Evolutionary conservation across 2,329 filamentous ascomycete genomes (phyloP), one percentile per base, ranked within the genome.

Genomic region (Diplodia sapinea): DNA sequence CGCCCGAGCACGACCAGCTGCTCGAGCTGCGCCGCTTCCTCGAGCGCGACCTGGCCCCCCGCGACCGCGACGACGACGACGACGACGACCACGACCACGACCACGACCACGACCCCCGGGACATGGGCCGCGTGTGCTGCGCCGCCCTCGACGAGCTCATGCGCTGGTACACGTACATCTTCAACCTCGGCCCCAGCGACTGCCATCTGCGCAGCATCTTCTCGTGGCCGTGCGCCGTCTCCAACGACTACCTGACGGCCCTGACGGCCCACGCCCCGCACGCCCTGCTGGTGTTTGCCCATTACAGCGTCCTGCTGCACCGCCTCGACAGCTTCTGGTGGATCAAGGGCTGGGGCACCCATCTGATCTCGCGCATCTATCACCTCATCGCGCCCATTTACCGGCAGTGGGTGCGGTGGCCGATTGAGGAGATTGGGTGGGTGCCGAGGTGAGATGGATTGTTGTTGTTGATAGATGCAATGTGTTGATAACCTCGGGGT

Each of bases 281-380:
- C 17, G 47, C 66, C 31, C 29, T 67, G 12, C 17, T 67, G 56
- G 47, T 67, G 26, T 63, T 67, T 9, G 50, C 66, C 1, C 40
- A 63, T 38, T 67, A 57, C 26, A 55, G 49, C 56, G 38, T 67
- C 36, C 33, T 67, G 23, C 33, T 67, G 15, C 56, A 67, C n/a
- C 49, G 52, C 23, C 56, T 67, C 49, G 66, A 67, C 49, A 31
- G 43, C 50, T 50, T 63, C 49, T 67, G 66, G 66, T 67, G 66
- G 66, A 40, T 67, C 50, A 62, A 67, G 50, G 66, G 66, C n/a
- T 67, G 66, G 66, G 66, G 56, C 26, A 63, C 51, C 17, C 66
- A 67, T 51, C 51, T 67, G 4, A 51, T 67, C 50, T 50, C 38
- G 15, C 55, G 55, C 9, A 54, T 67, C 20, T 67, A 67, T 11